These are phyloP conservation scores for Chaetothyriales sp. DNA, from an alignment of 2,329 filamentous ascomycete genomes.

Conservation along the genomic window DNA sequence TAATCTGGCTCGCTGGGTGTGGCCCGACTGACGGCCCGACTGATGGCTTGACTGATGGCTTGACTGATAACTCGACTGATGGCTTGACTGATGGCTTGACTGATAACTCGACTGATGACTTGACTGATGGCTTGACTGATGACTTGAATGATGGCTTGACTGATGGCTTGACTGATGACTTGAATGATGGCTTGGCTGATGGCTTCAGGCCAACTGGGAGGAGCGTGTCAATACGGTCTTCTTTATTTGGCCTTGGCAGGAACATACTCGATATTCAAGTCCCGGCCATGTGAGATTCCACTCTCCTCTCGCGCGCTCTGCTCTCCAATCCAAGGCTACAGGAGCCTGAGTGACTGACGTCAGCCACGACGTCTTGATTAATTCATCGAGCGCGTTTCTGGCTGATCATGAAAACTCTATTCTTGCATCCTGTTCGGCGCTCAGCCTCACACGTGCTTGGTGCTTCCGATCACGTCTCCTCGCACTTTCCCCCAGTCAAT, in stretches of 20 bases:
- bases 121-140: too few relatives aligned
- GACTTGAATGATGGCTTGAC: too few relatives aligned
- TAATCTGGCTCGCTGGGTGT: not conserved
- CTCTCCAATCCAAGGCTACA: not conserved
- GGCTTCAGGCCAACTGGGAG: not conserved
- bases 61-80: too few relatives aligned
- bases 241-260: not conserved
- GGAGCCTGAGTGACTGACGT: too few relatives aligned
- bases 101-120: too few relatives aligned
- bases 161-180: too few relatives aligned
- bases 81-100: too few relatives aligned
- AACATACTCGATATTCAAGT: not conserved
- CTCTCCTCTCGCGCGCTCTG: not conserved
- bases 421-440: not conserved
- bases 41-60: too few relatives aligned
- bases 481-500: slow-evolving; percentile 84
- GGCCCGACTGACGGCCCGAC: not conserved
- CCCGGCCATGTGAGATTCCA: not conserved
- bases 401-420: too few relatives aligned
- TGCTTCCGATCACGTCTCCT: slow-evolving; percentile 17
- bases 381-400: too few relatives aligned
- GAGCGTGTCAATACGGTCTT: not conserved
- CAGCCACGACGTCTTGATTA: too few relatives aligned
- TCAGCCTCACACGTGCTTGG: slow-evolving; percentile 16
- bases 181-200: not conserved